Conservation (phyloP, 176 grass and related monocot genomes). For the Avena insularis region DNA sequence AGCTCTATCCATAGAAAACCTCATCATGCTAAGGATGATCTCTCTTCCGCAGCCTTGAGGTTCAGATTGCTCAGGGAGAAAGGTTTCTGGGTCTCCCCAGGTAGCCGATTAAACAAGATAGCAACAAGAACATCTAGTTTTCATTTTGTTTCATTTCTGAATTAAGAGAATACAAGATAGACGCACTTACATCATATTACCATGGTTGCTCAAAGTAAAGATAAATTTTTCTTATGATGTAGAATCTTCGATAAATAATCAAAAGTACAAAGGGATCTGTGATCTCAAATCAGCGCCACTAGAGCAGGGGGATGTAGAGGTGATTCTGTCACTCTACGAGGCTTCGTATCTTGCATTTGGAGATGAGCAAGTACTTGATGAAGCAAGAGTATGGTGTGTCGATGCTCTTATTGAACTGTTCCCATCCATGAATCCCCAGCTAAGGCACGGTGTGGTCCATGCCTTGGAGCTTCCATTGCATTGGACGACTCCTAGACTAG, state of each 20-base stretch:
- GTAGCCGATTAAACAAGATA: not conserved
- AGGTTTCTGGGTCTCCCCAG: conserved; percentile 36
- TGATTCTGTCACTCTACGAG: conserved; percentile 41
- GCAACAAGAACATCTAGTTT: not conserved
- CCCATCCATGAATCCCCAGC: not conserved
- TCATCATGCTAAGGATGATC: not conserved
- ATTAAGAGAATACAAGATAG: not conserved
- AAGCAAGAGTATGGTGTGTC: conserved; percentile 17
- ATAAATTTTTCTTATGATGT: not conserved
- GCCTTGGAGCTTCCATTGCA: conserved; percentile 30
- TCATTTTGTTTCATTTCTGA: not conserved
- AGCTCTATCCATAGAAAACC: not conserved
- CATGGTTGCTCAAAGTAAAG: not conserved
- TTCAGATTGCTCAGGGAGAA: conserved; percentile 57
- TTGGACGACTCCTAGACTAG: conserved; percentile 18
- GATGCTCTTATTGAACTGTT: not conserved
- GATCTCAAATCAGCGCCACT: not conserved
- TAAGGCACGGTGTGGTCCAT: not conserved
- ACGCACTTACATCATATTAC: not conserved
- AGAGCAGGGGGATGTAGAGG: not conserved
- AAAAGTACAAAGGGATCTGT: not conserved
- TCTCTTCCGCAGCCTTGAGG: conserved; percentile 30
- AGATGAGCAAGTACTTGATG: conserved; percentile 29
- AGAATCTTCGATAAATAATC: not conserved
- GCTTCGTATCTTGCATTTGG: conserved; percentile 36